These are phyloP conservation scores for Aspergillus latus DNA, from an alignment of 2,329 filamentous ascomycete species.

Conservation along the genomic window DNA sequence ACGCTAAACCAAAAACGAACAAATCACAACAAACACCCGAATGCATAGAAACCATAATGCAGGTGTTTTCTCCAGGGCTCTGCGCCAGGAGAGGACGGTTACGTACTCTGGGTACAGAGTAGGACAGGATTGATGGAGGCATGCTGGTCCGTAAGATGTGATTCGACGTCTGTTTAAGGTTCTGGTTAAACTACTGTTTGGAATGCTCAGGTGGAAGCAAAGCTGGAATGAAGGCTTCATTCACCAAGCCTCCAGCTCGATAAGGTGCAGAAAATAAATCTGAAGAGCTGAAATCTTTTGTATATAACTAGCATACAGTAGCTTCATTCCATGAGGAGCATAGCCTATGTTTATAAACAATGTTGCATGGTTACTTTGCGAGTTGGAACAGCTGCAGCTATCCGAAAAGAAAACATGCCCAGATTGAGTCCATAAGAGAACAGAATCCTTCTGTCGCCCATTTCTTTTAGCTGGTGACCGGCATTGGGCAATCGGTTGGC, in stretches of 20 bases:
- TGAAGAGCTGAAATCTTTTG: background rate
- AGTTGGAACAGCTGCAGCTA: slow-evolving; percentile 1
- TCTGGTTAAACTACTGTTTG: background rate
- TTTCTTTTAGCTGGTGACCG: background rate
- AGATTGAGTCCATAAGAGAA: background rate
- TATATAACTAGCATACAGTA: background rate
- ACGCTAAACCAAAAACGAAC: slow-evolving; percentile 22
- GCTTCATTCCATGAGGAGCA: background rate
- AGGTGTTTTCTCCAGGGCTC: background rate
- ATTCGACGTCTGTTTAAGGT: background rate
- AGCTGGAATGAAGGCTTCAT: slow-evolving; percentile 4
- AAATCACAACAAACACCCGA: slow-evolving; percentile 34
- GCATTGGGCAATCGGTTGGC: background rate
- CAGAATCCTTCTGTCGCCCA: background rate
- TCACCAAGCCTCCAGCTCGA: slow-evolving; percentile 1
- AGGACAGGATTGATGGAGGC: background rate
- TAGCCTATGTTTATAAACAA: background rate
- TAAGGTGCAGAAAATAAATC: slow-evolving; percentile 8
- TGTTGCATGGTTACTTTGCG: slow-evolving; percentile 2
- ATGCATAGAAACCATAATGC: background rate
- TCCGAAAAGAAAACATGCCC: slow-evolving; percentile 7
- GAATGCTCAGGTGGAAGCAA: background rate
- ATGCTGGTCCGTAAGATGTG: background rate
- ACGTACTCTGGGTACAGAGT: background rate
- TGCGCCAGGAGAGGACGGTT: background rate